Evolutionary conservation across 2,329 filamentous ascomycete genomes (phyloP), one percentile per base, ranked within the genome.

Genomic region (Cercospora sojina): DNA sequence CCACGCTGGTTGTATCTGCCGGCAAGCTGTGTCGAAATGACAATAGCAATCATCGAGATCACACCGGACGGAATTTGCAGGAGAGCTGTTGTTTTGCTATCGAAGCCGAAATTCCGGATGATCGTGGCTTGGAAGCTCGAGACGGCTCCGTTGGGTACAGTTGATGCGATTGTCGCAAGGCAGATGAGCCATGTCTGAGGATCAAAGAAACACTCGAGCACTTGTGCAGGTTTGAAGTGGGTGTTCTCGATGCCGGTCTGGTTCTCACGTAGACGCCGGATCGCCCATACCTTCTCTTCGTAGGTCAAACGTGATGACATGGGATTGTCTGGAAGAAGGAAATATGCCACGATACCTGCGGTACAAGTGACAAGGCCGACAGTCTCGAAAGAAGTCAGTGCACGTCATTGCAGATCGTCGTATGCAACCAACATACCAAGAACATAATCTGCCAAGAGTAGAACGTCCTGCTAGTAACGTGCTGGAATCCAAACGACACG

Each of bases 61-160:
- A 83, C 67, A 76, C 95, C 2, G 83, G 89, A 64, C 71, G 83
- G 1, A 87, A 93, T 76, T 82, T 91, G 25, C 0, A 78, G 71
- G 0, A 79, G 71, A 3, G 76, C 75, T 0, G 76, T 72, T 1
- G 70, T 62, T 51, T 73, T 73, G 51, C 69, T 67, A 56, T 70
- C 69, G 66, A 75, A 77, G 8, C 76, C 75, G 58, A 77, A 76
- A 25, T 66, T 67, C 55, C 71, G 73, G 69, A 78, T 76, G 43
- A 78, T 71, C 4, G 74, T 77, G 1, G 75, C 72, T 61, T 74
- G 72, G 67, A 73, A 83, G 2, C 74, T 77, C 5, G 75, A 77
- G 1, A 82, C 77, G 0, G 79, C 80, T 23, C 81, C 81, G 57
- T 82, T 83, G 20, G 81, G 80, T 8, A 76, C 72, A 9, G 73